Conservation (phyloP, 2,329 filamentous ascomycete species). For the Colletotrichum coccodes region DNA sequence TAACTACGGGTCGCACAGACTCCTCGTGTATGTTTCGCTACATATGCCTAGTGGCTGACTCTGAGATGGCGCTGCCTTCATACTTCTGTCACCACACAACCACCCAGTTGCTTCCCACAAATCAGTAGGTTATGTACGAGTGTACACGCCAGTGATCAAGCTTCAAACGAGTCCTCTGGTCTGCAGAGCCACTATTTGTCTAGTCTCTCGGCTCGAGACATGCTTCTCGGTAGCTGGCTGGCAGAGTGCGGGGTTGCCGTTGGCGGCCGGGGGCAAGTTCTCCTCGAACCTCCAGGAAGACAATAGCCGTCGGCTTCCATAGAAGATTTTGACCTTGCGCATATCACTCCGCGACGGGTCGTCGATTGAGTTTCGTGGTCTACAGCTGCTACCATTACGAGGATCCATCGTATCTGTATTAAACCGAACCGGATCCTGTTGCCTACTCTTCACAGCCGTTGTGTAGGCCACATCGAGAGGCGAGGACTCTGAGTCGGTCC, state of each 20-base stretch:
- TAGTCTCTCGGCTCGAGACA: not conserved
- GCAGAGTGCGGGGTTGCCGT: not conserved
- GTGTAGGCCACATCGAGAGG: no score
- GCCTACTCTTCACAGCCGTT: no score
- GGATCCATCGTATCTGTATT: no score
- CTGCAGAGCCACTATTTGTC: not conserved
- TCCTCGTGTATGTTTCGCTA: no score
- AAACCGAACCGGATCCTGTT: no score
- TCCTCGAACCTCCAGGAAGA: not conserved
- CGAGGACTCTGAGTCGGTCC: not conserved
- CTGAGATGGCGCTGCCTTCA: not conserved
- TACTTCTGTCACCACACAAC: not conserved
- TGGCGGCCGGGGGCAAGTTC: not conserved
- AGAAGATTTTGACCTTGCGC: not conserved
- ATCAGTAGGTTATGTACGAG: not conserved
- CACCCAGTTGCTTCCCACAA: not conserved
- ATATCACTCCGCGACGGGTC: not conserved
- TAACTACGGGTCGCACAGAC: not conserved
- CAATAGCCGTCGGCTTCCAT: not conserved
- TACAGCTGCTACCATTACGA: not conserved
- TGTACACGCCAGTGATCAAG: not conserved
- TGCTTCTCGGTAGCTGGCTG: not conserved
- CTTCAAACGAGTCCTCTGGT: not conserved
- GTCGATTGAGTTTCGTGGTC: not conserved
- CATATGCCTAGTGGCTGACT: not conserved